Evolutionary conservation across 768 basidiomycete species (phyloP), one percentile per base, ranked within the genome.

Genomic region (Tylopilus balloui): DNA sequence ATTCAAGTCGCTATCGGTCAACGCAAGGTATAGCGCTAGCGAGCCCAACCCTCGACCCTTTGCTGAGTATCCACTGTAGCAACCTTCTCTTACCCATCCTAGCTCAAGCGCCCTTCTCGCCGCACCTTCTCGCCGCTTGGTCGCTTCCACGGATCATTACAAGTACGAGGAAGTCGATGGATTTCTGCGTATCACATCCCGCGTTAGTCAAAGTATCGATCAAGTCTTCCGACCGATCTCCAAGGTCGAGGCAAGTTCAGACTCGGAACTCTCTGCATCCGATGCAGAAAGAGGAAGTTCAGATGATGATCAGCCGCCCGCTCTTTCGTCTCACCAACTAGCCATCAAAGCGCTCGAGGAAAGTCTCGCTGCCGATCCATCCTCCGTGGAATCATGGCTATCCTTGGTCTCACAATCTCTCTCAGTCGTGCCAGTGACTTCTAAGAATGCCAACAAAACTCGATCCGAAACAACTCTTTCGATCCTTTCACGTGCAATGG

Each of bases 401-500:
- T 68, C 75, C 4, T 69, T 90, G 17, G 65, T 90, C 14, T 74
- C 78, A 2, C 79, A 82, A 43, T 81, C 82, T 3, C 68, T 89
- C 24, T 80, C 80, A 0, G 75, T 76, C 8, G 73, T 86, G 34
- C 84, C 88, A 1, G 51, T 75, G 8, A 68, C 71, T 2, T 83
- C 86, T 1, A 88, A 85, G 66, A 86, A 88, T 61, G 78, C 86
- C 5, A 68, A 71, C 11, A 81, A 77, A 64, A 77, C 80, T 24
- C 83, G 86, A 15, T 77, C 83, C 0, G 88, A 92, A 55, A 81
- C 90, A 48, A 69, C 86, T 3, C 57, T 86, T 14, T 79, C 89
- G 3, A 71, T 92, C 25, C 71, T 91, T 25, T 63, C 73, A 1
- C 83, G 84, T 36, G 88, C 90, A 3, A 59, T 89, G 10, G 58